Conservation (phyloP, 1,139 yeast genomes). For the Yamadazyma songkhlaensis region DNA sequence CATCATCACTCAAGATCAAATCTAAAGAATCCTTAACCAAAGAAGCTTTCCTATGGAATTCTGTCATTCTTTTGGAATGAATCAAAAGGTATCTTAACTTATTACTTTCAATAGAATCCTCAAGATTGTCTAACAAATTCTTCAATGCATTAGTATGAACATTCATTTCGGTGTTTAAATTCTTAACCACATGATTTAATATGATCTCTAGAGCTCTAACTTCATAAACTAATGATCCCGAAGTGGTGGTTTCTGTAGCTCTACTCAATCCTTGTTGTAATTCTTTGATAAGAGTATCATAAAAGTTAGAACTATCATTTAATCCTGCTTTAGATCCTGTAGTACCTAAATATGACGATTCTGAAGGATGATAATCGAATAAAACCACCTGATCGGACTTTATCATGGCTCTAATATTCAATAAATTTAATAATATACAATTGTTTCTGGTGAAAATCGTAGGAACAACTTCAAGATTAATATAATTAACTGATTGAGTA, state of each 20-base stretch:
- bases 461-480: constrained; percentile 42
- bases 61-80: constrained; percentile 43
- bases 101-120: constrained; percentile 38
- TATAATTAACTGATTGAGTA: constrained; percentile 15
- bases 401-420: constrained; percentile 43
- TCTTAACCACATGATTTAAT: constrained; percentile 36
- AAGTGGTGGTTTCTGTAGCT: constrained; percentile 14
- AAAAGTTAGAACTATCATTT: constrained; percentile 34
- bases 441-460: constrained; percentile 36
- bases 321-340: constrained; percentile 21
- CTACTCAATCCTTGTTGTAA: constrained; percentile 25
- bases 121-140: constrained; percentile 36
- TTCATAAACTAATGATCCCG: constrained; percentile 38
- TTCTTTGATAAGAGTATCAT: constrained; percentile 33
- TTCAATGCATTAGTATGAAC: constrained; percentile 41
- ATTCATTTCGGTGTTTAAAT: constrained; percentile 41
- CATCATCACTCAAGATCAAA: constrained; percentile 40
- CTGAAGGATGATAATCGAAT: constrained; percentile 28
- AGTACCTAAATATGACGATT: constrained; percentile 10
- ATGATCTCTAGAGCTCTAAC: constrained; percentile 45
- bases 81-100: constrained; percentile 40
- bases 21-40: constrained; percentile 41
- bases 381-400: constrained; percentile 38
- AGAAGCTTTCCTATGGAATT: constrained; percentile 41
- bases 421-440: constrained; percentile 36